Base-by-base conservation (phyloP, 1,139 yeast species). In the Eremothecium coryli region DNA sequence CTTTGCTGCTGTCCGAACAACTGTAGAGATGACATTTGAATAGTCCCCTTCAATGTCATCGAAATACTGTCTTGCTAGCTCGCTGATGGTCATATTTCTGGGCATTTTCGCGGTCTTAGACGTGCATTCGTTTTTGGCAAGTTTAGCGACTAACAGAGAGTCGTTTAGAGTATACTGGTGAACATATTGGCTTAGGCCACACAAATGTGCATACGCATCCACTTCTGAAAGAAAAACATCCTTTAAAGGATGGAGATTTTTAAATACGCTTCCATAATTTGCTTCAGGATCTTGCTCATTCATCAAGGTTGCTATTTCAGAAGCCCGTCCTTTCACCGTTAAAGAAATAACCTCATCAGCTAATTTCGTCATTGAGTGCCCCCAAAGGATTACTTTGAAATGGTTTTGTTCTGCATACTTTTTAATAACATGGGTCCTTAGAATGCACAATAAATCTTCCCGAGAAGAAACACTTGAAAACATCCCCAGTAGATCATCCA, bases 11-110 rank as follows among this genome's bases (percentile, higher is more conserved):
- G 95, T 88, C 43, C 84, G 77, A 9, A 86, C 88, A 13, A 90
- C 97, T 0, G 98, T 88, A 0, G 96, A 81, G 2, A 93, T 90
- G 3, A 93, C 85, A 34, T 93, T 85, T 0, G 95, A 85, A 50
- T 86, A 88, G 5, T 82, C 93, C 7, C 72, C 68, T 50, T 86
- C 95, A 23, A 88, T 73, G 27, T 70, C 70, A 23, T 64, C 68
- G 49, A 86, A 85, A 56, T 90, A 90, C 37, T 77, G 72, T 26
- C 75, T 65, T 2, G 88, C 77, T 32, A 90, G 66, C 49, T 84
- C 93, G 48, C 82, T 76, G 20, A 90, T 78, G 2, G 95, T 82
- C 68, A 81, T 75, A 45, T 76, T 72, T 54, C 76, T 82, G 14
- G 76, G 72, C 32, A 58, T 49, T 31, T 45, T 53, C 45, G 49